phyloP scores from a whole-genome alignment of 352 stramenopile genomes.

The Phytophthora palmivora region DNA sequence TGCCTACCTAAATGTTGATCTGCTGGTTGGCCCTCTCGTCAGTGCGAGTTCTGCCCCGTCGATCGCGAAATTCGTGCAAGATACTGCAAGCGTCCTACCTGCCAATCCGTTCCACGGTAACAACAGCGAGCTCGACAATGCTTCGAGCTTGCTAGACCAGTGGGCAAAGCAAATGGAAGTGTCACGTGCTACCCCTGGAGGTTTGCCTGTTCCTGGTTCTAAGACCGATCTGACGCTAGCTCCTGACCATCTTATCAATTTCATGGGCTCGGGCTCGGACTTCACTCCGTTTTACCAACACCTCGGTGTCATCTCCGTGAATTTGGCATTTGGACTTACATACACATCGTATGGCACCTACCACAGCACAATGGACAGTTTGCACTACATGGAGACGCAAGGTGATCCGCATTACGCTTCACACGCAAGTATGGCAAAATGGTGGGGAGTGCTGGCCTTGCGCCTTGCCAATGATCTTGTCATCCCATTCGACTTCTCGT shows the following conservation, averaged over 20 bases:
- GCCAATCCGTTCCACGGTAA: constrained; percentile 38
- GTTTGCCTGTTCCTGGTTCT: constrained; percentile 36
- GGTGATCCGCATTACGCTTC: constrained; percentile 64
- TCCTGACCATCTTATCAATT: constrained; percentile 53
- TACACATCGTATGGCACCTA: constrained; percentile 69
- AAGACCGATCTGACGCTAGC: constrained; percentile 39
- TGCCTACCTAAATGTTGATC: constrained; percentile 83
- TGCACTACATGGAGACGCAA: constrained; percentile 67
- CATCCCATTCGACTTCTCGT: constrained; percentile 61
- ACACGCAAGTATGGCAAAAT: constrained; percentile 52
- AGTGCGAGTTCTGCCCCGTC: constrained; percentile 53
- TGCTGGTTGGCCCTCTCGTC: constrained; percentile 54
- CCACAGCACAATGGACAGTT: constrained; percentile 87
- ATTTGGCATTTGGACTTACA: constrained; percentile 60
- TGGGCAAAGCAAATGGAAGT: constrained; percentile 37
- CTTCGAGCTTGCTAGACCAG: constrained; percentile 40
- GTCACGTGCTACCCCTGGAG: constrained; percentile 26
- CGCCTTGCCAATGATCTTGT: constrained; percentile 49
- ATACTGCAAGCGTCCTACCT: constrained; percentile 51
- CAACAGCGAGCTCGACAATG: constrained; percentile 1
- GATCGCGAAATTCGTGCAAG: constrained; percentile 57
- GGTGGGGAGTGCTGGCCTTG: constrained; percentile 63
- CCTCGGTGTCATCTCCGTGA: constrained; percentile 80
- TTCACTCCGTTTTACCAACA: constrained; percentile 89
- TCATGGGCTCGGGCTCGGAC: constrained; percentile 69